Evolutionary conservation across 192 early-diverging fungal genomes (phyloP), one percentile per base, ranked within the genome.

Genomic region (Obelidium mucronatum): DNA sequence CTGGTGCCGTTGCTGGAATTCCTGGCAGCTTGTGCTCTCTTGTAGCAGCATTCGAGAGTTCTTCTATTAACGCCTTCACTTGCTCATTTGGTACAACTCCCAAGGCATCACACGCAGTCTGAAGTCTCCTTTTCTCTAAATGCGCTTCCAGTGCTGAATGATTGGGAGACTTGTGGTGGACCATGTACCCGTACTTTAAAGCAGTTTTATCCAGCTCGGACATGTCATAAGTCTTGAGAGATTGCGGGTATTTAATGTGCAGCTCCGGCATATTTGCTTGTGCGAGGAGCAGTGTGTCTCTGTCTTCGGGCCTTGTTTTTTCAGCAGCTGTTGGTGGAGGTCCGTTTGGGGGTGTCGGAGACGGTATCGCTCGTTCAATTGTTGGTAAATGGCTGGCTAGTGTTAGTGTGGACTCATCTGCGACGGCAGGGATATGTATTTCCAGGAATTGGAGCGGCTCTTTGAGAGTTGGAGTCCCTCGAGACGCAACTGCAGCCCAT

Each of bases 1-100:
- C 56, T 19, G 37, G 63, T 19, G 31, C 35, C 15, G 63, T 40
- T 65, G 17, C 11, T 48, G 44, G 44, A 15, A 48, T 48, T 48
- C 44, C 44, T 48, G 44, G 44, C 8, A 48, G 44, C 44, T 48
- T 48, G 44, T 48, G 44, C 44, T 48, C 8, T 19, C 44, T 6
- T 48, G 44, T 48, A 15, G n/a, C 44, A 6, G 44, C 19, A 15
- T 15, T 11, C 24, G 58, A 24, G 33, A 60, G 30, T 28, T 60
- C 58, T 33, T 60, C 58, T 1, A 60, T 24, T 28, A 60, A 60
- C 22, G 58, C 58, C 30, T 60, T 60, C 24, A 60, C 58, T 60
- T 60, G 13, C 26, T 60, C 58, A 28, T 17, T 15, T 28, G 44
- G 44, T 15, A 19, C 11, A 19, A 17, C 58, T 17, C 33, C 33